Evolutionary conservation across 2,329 filamentous ascomycete genomes (phyloP).

Genomic region (Sclerotinia spermophila): DNA sequence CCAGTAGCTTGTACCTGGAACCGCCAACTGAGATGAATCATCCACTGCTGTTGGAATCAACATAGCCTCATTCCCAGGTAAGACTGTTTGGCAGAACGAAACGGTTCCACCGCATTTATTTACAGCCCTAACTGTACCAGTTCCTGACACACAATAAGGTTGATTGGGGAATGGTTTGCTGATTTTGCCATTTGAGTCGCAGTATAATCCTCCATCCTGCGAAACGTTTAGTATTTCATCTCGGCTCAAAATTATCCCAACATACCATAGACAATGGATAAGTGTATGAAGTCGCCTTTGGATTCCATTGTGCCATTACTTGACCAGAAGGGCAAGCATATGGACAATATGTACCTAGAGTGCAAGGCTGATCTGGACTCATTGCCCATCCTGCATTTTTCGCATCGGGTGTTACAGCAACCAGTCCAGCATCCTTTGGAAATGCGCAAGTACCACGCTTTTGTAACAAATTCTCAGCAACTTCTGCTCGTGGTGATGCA

Average conservation of each 20-base stretch:
- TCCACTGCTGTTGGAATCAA: slow-evolving; percentile 71
- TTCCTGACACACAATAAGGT: slow-evolving; percentile 67
- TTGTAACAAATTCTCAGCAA: slow-evolving; percentile 25
- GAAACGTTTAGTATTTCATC: slow-evolving; percentile 20
- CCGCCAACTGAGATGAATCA: slow-evolving; percentile 57
- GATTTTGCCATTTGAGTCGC: slow-evolving; percentile 61
- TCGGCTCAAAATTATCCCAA: slow-evolving; percentile 20
- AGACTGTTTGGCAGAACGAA: slow-evolving; percentile 74
- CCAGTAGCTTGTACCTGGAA: slow-evolving; percentile 70
- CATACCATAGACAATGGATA: slow-evolving; percentile 71
- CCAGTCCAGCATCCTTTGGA: slow-evolving; percentile 62
- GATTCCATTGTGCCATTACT: slow-evolving; percentile 77
- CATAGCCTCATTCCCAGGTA: slow-evolving; percentile 79
- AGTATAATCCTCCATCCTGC: slow-evolving; percentile 72
- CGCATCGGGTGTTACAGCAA: slow-evolving; percentile 60
- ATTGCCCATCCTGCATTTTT: slow-evolving; percentile 76
- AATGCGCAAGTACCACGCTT: slow-evolving; percentile 54
- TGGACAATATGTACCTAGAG: slow-evolving; percentile 66
- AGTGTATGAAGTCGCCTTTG: slow-evolving; percentile 59
- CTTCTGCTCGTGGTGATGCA: slow-evolving; percentile 29
- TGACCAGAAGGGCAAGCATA: slow-evolving; percentile 73
- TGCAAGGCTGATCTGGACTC: slow-evolving; percentile 69
- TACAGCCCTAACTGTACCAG: slow-evolving; percentile 59
- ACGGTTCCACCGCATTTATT: slow-evolving; percentile 62
- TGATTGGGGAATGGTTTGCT: slow-evolving; percentile 65